phyloP scores from a whole-genome alignment of 164 flowering plant species.

The Aristolochia fimbriata region DNA sequence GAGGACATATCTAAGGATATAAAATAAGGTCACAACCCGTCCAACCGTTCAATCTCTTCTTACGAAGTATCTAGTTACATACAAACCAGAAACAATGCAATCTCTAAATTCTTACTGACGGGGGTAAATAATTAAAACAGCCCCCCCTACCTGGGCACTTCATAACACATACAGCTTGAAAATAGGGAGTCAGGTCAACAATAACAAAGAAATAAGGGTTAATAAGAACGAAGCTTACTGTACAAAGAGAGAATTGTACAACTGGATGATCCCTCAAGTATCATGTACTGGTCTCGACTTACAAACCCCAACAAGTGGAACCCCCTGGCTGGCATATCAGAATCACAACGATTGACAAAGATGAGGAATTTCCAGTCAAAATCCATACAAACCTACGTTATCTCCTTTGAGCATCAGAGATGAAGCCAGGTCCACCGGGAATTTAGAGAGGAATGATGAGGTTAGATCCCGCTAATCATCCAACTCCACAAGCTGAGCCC shows the following conservation, averaged over 20 bases:
- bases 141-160: not conserved
- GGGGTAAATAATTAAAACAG: not conserved
- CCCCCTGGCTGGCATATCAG: too few relatives aligned
- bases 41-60: too few relatives aligned
- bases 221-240: not conserved
- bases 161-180: not conserved
- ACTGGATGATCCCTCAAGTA: not conserved
- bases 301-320: too few relatives aligned
- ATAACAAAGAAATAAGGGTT: not conserved
- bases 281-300: not conserved
- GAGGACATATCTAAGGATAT: too few relatives aligned
- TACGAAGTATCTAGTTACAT: too few relatives aligned
- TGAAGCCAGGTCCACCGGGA: constrained; percentile 28
- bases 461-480: constrained; percentile 44
- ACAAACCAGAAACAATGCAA: too few relatives aligned
- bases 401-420: too few relatives aligned
- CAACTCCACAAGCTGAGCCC: constrained; percentile 83
- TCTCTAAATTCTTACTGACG: too few relatives aligned
- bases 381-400: too few relatives aligned
- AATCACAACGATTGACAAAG: too few relatives aligned
- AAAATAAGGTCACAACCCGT: too few relatives aligned
- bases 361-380: too few relatives aligned
- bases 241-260: constrained; percentile 1
- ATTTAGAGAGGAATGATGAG: constrained; percentile 44
- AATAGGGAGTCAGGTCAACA: not conserved